These are phyloP conservation scores for Fusarium brevicatenulatum DNA, from an alignment of 2,329 filamentous ascomycete species.

Conservation along the genomic window DNA sequence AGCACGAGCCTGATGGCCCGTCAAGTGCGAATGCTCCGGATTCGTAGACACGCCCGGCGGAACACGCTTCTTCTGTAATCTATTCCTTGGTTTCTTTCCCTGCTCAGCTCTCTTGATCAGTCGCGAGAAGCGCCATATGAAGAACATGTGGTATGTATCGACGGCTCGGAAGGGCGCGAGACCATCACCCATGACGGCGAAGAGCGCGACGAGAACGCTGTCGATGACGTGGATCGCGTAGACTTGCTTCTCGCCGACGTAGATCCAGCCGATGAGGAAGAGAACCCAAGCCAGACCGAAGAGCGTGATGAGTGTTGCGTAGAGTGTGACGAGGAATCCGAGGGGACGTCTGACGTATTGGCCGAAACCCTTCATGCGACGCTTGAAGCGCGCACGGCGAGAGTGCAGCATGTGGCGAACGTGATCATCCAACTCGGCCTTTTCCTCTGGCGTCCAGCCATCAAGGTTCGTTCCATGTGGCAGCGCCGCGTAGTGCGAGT, in stretches of 20 bases:
- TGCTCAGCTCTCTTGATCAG: conserved; percentile 60
- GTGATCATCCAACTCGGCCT: conserved; percentile 82
- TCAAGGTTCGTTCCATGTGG: conserved; percentile 78
- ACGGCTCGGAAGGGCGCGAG: conserved; percentile 79
- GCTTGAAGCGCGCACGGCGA: conserved; percentile 80
- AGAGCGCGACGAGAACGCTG: conserved; percentile 75
- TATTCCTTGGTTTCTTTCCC: conserved; percentile 49
- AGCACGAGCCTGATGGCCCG: conserved; percentile 36
- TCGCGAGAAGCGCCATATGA: conserved; percentile 74
- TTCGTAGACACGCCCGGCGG: conserved; percentile 7
- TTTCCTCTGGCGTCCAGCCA: conserved; percentile 79
- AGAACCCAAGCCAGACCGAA: conserved; percentile 90
- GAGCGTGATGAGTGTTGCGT: conserved; percentile 82
- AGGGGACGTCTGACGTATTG: conserved; percentile 81
- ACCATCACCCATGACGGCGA: conserved; percentile 76
- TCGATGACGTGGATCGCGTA: conserved; percentile 78
- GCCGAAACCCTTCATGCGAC: conserved; percentile 80
- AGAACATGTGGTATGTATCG: conserved; percentile 90
- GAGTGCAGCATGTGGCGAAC: conserved; percentile 91
- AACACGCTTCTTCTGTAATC: conserved; percentile 35
- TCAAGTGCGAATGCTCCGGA: conserved; percentile 17
- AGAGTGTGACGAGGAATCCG: conserved; percentile 85
- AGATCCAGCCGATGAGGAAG: conserved; percentile 92
- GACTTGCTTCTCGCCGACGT: conserved; percentile 76
- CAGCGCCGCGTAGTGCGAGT: conserved; percentile 80